Evolutionary conservation across 768 basidiomycete genomes (phyloP), one percentile per base, ranked within the genome.

Genomic region (Suillus luteus): DNA sequence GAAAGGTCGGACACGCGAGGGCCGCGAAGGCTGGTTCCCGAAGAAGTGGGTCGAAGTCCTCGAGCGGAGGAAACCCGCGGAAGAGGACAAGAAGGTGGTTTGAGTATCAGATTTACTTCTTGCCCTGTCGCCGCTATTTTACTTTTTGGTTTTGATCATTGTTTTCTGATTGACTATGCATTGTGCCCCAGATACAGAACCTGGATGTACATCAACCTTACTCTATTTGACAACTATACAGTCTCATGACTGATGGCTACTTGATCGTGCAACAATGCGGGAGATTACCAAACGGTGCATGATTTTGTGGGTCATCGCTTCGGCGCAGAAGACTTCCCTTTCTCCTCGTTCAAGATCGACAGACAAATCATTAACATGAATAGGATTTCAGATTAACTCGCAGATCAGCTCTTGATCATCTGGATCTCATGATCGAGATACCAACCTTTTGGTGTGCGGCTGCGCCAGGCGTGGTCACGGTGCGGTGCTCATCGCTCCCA

Each of bases 21-120:
- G 96, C 0, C 82, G 90, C 68, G 88, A 92, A 68, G 96, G 96
- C 0, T 99, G 95, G 94, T 97, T 99, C 83, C 96, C 96, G 2
- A 84, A 81, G 63, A 94, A 91, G 67, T 96, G 91, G 85, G 93
- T 96, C 4, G 85, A 93, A 74, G 80, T 91, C 4, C 75, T 92
- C 62, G 86, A 83, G 70, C 80, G 83, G 70, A 74, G 71, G 69
- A 80, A 77, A 61, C 62, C 65, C 1, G 68, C 67, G 33, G 78
- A 71, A 14, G 80, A 77, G 61, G 69, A 67, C 6, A 83, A 82
- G 71, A 82, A 80, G 68, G 67, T 78, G 9, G 77, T 82, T 38
- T 83, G 69, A 64, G 24, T 27, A 27, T 38, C 24, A 19, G 24
- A 27, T 41, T 58, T 6, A 1, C 24, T 58, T 17, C 19, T 15